phyloP scores from a whole-genome alignment of 495 filamentous ascomycete genomes.

The Cetradonia linearis region DNA sequence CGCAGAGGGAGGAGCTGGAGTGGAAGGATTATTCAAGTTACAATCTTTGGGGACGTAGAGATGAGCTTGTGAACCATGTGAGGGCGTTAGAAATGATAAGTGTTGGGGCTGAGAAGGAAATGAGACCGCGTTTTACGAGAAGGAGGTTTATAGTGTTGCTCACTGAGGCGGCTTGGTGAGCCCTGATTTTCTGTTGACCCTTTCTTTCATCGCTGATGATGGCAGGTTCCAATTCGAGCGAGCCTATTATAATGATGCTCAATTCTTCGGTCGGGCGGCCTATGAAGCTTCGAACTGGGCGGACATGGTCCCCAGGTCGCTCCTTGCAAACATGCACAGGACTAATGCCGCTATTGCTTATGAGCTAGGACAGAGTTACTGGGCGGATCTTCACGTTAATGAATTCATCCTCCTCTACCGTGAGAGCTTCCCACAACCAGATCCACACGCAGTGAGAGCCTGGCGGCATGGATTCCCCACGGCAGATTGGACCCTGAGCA shows the following conservation, averaged over 20 bases:
- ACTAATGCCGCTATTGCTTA: slow-evolving; percentile 1
- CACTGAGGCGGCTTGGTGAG: slow-evolving; percentile 11
- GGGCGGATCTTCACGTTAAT: neutral
- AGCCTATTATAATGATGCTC: neutral
- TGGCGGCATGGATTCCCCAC: neutral
- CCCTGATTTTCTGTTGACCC: neutral
- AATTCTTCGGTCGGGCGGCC: neutral
- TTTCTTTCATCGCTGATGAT: neutral
- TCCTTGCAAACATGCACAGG: slow-evolving; percentile 7
- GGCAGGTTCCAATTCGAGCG: slow-evolving; percentile 7
- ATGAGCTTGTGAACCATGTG: slow-evolving; percentile 1
- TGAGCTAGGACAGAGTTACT: neutral
- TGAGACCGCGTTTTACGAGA: neutral
- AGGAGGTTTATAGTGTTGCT: neutral
- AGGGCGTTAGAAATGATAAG: neutral
- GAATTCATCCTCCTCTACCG: neutral
- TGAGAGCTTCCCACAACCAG: neutral
- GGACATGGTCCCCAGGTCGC: neutral
- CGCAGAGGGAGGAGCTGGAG: neutral
- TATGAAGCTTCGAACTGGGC: neutral
- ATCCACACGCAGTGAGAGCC: neutral
- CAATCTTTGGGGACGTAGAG: slow-evolving; percentile 6
- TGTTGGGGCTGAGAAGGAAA: neutral
- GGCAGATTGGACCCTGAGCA: neutral
- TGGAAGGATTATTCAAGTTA: neutral